Conservation (phyloP, 2,329 filamentous ascomycete species). For the Aureobasidium sp. region DNA sequence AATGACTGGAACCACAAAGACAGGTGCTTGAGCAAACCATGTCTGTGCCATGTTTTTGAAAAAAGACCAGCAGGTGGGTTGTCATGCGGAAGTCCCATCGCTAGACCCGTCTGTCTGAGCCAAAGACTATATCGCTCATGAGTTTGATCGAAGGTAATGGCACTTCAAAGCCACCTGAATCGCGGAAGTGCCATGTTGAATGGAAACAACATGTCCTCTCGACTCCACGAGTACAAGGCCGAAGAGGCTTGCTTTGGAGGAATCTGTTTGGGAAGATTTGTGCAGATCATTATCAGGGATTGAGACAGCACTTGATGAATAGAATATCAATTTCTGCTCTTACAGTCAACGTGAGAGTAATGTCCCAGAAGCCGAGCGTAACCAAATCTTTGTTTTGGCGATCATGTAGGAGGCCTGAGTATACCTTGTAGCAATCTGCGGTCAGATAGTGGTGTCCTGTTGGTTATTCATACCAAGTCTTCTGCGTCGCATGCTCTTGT, state of each 20-base stretch:
- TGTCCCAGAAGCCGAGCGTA: background rate
- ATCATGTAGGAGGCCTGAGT: background rate
- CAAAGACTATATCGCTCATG: background rate
- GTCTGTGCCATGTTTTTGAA: background rate
- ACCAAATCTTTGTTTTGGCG: background rate
- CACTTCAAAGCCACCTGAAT: background rate
- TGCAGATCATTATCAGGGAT: background rate
- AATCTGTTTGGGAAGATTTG: background rate
- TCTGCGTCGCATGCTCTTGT: background rate
- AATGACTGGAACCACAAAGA: slow-evolving; percentile 26
- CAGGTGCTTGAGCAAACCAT: slow-evolving; percentile 15
- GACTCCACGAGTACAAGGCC: background rate
- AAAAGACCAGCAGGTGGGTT: background rate
- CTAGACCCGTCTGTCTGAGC: background rate
- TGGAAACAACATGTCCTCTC: background rate
- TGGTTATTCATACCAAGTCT: background rate
- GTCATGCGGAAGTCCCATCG: background rate
- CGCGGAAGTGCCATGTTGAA: background rate
- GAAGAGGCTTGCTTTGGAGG: background rate
- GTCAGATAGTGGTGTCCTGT: background rate
- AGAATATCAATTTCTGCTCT: background rate
- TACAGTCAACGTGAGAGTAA: background rate
- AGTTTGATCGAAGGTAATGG: background rate
- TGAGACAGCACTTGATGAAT: background rate
- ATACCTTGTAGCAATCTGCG: background rate